These are phyloP conservation scores for Raphanus raphanistrum DNA, from an alignment of 345 rosid genomes.

Conservation along the genomic window DNA sequence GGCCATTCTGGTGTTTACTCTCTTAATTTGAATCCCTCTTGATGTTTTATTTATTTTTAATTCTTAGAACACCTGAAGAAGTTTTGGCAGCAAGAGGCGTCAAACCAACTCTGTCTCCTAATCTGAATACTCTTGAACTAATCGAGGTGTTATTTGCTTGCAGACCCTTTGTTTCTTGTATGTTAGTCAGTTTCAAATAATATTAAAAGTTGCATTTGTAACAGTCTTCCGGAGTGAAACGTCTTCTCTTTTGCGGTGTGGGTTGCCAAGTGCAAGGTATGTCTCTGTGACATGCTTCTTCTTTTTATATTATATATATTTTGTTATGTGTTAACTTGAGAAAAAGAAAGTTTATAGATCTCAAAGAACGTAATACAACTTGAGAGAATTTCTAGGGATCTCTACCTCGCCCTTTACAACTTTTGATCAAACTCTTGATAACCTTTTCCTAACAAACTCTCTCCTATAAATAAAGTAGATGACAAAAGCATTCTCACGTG, in stretches of 20 bases:
- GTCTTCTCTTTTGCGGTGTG: slow-evolving; percentile 96
- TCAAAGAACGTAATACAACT: no score
- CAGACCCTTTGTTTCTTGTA: slow-evolving; percentile 12
- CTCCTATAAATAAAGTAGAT: no score
- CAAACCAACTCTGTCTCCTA: slow-evolving; percentile 90
- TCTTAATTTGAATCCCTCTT: neutral
- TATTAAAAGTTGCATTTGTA: neutral
- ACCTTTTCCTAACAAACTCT: no score
- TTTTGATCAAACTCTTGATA: no score
- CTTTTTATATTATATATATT: neutral
- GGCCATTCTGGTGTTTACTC: neutral
- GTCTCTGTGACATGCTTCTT: slow-evolving; percentile 14
- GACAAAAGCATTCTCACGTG: no score
- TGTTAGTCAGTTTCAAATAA: neutral
- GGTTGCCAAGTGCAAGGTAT: slow-evolving; percentile 99
- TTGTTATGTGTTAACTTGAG: no score
- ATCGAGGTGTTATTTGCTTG: slow-evolving; percentile 75
- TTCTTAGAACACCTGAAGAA: slow-evolving; percentile 83
- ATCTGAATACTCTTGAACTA: slow-evolving; percentile 81
- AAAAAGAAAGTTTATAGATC: no score
- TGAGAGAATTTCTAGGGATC: no score
- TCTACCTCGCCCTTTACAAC: no score
- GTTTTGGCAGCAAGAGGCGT: slow-evolving; percentile 97
- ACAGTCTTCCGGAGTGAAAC: slow-evolving; percentile 92
- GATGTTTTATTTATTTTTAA: slow-evolving; percentile 11